Base-by-base conservation (phyloP, 768 basidiomycete species). In the Paxillus involutus region DNA sequence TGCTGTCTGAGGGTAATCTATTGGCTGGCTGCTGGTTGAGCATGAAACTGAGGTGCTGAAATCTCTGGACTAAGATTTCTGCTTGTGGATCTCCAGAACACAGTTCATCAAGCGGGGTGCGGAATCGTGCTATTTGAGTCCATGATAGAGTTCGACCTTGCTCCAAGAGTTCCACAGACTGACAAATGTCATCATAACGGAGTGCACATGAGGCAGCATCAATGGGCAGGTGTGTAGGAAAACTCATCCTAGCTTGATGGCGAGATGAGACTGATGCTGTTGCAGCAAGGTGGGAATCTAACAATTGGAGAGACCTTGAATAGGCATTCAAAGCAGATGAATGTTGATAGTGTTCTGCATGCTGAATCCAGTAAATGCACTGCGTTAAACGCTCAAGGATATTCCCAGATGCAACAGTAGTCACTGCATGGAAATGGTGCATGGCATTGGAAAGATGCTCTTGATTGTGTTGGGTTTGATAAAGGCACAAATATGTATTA, bases 81-180 rank as follows among this genome's bases (percentile, higher is more conserved):
- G 51, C 51, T 5, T 29, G 21, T 2, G 19, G 9, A 21, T 56
- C 51, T 30, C 29, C 29, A 30, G n/a, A 33, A 10, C 51, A 39
- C 16, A 70, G 58, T 39, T 57, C 52, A 44, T 71, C 67, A 4
- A 67, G 37, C 7, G 69, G 60, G 10, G 64, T 59, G 4, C 63
- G 62, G 12, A 68, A 63, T 26, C 63, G 55, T 21, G 59, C 47
- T 6, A 67, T 33, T 43, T 70, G 63, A 21, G 55, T 59, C 69
- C 69, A 70, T 7, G 66, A 60, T 11, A 66, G 50, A 11, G 60
- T 62, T 4, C 64, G 64, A 4, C 67, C 64, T 42, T 69, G 62
- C 44, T 71, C 69, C 44, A 68, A 44, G 60, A 68, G 64, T 53
- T 68, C 63, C 11, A 69, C 26, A 6, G 66, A 67, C 32, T 37